Percentiles rank a stretch among this genome's conserved stretches.
Evolutionary conservation across 169 alveolate genomes (phyloP).

Genomic region (Perkinsus olseni): DNA sequence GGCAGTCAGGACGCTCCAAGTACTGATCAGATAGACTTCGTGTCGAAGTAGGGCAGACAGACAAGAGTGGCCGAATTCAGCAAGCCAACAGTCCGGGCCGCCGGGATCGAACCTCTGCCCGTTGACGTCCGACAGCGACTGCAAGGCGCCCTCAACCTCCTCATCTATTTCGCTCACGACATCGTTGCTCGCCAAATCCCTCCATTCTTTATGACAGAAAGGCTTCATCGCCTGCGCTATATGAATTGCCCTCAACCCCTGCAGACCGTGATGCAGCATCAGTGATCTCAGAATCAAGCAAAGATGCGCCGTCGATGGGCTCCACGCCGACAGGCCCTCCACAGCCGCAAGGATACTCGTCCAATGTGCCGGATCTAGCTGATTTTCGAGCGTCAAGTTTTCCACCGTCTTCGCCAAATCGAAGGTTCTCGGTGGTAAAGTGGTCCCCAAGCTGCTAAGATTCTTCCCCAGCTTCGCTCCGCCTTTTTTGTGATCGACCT

Average conservation of each 20-base stretch:
- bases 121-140: not conserved
- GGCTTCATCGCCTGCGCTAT: not conserved
- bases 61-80: not conserved
- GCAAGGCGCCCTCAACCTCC: not conserved
- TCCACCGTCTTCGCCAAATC: not conserved
- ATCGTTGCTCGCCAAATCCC: not conserved
- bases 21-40: not conserved
- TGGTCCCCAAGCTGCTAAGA: too few species aligned
- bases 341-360: not conserved
- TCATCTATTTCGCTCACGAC: not conserved
- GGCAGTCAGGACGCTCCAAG: not conserved
- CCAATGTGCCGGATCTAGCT: not conserved
- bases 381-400: not conserved
- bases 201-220: not conserved
- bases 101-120: not conserved
- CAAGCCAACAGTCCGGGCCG: not conserved
- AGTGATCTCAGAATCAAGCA: not conserved
- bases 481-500: not conserved
- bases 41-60: not conserved
- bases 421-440: not conserved
- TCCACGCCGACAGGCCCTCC: not conserved
- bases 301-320: not conserved
- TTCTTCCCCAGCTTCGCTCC: too few species aligned
- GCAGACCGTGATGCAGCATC: not conserved
- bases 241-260: not conserved